These are phyloP conservation scores for Globisporangium echinulatum DNA, from an alignment of 352 stramenopile species.

Conservation along the genomic window DNA sequence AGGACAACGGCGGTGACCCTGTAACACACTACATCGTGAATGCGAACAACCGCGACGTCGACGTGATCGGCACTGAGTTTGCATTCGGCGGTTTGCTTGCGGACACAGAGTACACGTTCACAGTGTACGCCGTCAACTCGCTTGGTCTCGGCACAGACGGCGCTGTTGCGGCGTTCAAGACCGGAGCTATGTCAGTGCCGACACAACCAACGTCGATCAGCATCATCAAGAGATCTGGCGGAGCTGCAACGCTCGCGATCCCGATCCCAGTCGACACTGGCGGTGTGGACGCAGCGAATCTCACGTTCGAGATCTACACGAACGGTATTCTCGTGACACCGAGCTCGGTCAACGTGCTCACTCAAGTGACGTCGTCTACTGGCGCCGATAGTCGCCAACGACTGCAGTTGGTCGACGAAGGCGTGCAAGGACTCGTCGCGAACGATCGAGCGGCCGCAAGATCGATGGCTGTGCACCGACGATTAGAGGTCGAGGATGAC, in stretches of 20 bases:
- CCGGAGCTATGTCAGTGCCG: slow-evolving; percentile 19
- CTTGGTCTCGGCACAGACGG: slow-evolving; percentile 33
- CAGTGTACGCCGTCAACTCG: slow-evolving; percentile 40
- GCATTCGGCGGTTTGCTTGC: slow-evolving; percentile 34
- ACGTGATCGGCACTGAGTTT: slow-evolving; percentile 4
- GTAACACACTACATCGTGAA: slow-evolving; percentile 39
- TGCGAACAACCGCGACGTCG: slow-evolving; percentile 9
- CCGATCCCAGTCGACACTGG: slow-evolving; percentile 33
- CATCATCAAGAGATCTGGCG: slow-evolving; percentile 28
- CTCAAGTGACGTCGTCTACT: no score
- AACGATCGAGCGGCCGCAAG: not conserved
- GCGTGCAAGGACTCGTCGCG: not conserved
- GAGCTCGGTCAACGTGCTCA: slow-evolving; percentile 9
- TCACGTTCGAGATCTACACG: slow-evolving; percentile 37
- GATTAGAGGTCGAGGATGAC: slow-evolving; percentile 1
- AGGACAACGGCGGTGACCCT: slow-evolving; percentile 46
- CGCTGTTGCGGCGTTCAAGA: slow-evolving; percentile 18
- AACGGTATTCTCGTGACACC: slow-evolving; percentile 26
- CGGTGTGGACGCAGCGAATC: slow-evolving; percentile 17
- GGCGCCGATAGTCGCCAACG: not conserved
- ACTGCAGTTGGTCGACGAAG: not conserved
- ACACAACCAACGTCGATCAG: slow-evolving; percentile 19
- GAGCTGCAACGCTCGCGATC: slow-evolving; percentile 27
- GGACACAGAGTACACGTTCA: slow-evolving; percentile 36
- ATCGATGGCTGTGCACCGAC: not conserved